A percentile compares a stretch with the other conserved stretches of the same genome.
Conservation (phyloP, 163 green algal species). For the Chlamydomonas reinhardtii region DNA sequence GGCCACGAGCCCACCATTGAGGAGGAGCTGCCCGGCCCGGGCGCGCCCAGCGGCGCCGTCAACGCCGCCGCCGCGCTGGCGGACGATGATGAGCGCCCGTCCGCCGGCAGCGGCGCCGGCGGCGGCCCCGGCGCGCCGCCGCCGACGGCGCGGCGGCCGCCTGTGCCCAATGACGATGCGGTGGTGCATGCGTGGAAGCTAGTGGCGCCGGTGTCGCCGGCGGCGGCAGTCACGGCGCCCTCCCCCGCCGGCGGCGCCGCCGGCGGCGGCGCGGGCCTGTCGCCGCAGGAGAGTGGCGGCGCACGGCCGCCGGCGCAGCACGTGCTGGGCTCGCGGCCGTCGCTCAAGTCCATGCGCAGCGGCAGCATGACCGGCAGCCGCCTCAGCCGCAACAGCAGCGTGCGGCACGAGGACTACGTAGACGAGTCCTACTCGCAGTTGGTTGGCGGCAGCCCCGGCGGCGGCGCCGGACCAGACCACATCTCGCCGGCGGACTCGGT, state of each 20-base stretch:
- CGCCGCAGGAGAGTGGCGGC: not conserved
- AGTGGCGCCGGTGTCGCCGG: not conserved
- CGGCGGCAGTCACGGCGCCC: not conserved
- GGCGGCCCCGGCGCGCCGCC: no score
- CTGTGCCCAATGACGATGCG: not conserved
- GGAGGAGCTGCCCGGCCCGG: no score
- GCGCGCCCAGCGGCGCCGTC: no score
- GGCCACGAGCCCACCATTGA: no score
- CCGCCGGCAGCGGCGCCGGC: no score
- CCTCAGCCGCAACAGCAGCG: slow-evolving; percentile 31
- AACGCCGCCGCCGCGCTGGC: no score
- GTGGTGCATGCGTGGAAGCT: slow-evolving; percentile 42
- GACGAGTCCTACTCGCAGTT: slow-evolving; percentile 20
- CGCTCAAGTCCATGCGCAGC: not conserved
- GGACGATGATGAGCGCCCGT: not conserved
- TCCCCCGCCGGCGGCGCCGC: no score
- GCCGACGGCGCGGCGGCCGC: no score
- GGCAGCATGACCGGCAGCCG: slow-evolving; percentile 25
- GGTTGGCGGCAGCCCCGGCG: not conserved
- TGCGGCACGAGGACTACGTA: slow-evolving; percentile 32
- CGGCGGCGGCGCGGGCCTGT: not conserved
- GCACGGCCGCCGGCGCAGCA: not conserved
- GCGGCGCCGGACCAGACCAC: not conserved
- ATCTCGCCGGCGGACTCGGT: not conserved
- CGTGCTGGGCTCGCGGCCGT: slow-evolving; percentile 3